phyloP scores from a whole-genome alignment of 331 rosid species.

The Acacia concinna region DNA sequence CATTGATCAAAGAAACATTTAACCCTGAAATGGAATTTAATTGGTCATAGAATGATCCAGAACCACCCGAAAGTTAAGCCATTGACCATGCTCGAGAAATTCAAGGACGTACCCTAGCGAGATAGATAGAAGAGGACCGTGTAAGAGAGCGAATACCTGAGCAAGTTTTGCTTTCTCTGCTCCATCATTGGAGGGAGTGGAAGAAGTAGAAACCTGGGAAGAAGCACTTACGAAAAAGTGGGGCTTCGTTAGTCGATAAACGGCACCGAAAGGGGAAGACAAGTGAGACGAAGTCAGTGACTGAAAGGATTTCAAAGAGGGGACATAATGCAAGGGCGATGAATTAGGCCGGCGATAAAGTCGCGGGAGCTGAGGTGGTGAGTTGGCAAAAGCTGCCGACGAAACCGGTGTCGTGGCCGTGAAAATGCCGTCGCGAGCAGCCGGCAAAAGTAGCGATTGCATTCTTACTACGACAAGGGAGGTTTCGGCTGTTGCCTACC shows the following conservation, averaged over 20 bases:
- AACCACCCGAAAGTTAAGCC: not conserved
- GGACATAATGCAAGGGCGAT: not conserved
- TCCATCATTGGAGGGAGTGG: conserved; percentile 52
- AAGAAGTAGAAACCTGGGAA: conserved; percentile 55
- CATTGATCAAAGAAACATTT: not conserved
- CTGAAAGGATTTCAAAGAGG: conserved; percentile 28
- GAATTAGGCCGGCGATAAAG: conserved; percentile 29
- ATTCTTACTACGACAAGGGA: conserved; percentile 24
- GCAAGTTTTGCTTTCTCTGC: conserved; percentile 78
- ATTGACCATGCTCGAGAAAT: not conserved
- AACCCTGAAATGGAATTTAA: not conserved
- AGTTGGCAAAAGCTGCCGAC: conserved; percentile 20
- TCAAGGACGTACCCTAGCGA: not conserved
- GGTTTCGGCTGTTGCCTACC: not conserved
- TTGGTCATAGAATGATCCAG: not conserved
- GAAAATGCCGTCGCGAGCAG: conserved; percentile 48
- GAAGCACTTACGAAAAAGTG: conserved; percentile 45
- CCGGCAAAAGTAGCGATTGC: conserved; percentile 79
- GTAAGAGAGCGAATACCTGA: conserved; percentile 52
- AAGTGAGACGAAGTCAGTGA: conserved; percentile 15
- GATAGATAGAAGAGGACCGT: not conserved
- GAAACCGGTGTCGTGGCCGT: conserved; percentile 26
- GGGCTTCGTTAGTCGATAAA: conserved; percentile 36
- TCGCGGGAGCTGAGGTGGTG: conserved; percentile 28
- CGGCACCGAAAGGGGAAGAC: conserved; percentile 27